A percentile compares a stretch with the other conserved stretches of the same genome.
These are phyloP conservation scores for Cryptosporidium ubiquitum DNA, from an alignment of 169 alveolate species.

Conservation along the genomic window DNA sequence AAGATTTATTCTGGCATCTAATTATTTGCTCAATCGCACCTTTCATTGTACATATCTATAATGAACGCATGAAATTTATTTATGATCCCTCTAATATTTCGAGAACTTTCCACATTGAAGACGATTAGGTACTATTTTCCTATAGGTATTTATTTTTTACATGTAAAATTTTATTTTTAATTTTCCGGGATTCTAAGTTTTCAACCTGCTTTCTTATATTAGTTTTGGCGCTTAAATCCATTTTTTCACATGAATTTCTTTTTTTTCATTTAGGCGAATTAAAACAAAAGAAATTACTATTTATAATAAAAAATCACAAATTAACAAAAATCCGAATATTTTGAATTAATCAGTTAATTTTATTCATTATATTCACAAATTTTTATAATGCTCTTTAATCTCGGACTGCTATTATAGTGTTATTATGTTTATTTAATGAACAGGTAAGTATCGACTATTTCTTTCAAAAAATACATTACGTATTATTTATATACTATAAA, in stretches of 20 bases:
- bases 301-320: background rate
- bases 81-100: conserved; percentile 20
- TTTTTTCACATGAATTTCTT: background rate
- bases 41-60: conserved; percentile 7
- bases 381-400: background rate
- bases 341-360: background rate
- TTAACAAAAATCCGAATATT: background rate
- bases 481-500: no score
- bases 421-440: conserved; percentile 8
- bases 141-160: background rate
- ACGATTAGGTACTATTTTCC: background rate
- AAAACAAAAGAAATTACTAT: background rate
- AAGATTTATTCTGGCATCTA: conserved; percentile 18
- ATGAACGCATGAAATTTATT: conserved; percentile 1
- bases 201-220: background rate
- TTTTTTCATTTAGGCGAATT: background rate
- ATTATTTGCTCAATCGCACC: background rate
- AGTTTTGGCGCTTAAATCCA: background rate
- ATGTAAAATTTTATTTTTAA: background rate
- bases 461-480: background rate
- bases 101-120: conserved; percentile 19
- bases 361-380: background rate
- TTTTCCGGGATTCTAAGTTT: background rate
- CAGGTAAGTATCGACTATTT: conserved; percentile 14
- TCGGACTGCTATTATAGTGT: background rate